phyloP scores from a whole-genome alignment of 352 stramenopile species.

The Pythium phragmitis region DNA sequence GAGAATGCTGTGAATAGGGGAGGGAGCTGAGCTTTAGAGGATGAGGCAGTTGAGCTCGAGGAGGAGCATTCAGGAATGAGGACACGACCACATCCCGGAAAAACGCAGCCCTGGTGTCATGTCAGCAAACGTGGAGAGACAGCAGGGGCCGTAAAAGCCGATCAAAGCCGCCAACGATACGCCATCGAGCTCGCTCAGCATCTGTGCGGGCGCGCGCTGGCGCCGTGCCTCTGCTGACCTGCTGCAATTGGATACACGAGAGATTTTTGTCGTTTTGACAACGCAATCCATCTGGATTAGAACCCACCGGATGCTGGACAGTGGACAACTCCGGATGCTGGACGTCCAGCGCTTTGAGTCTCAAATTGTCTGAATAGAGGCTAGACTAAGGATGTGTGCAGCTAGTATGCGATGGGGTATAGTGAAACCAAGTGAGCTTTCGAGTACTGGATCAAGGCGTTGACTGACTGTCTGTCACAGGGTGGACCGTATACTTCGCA shows the following conservation, averaged over 20 bases:
- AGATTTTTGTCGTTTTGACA: slow-evolving; percentile 4
- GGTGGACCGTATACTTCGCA: slow-evolving; percentile 12
- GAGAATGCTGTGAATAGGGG: slow-evolving; percentile 16
- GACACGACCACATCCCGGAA: background rate
- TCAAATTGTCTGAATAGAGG: background rate
- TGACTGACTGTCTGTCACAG: slow-evolving; percentile 18
- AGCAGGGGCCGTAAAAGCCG: background rate
- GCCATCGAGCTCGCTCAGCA: slow-evolving; percentile 6
- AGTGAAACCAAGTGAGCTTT: background rate
- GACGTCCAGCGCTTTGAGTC: background rate
- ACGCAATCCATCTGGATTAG: slow-evolving; percentile 12
- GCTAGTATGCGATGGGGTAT: background rate
- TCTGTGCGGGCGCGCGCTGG: background rate
- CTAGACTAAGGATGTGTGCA: background rate
- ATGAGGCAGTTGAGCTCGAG: slow-evolving; percentile 13
- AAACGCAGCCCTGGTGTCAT: background rate
- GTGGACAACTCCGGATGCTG: background rate
- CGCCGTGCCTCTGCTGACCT: slow-evolving; percentile 8
- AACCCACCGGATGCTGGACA: slow-evolving; percentile 10
- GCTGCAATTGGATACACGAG: background rate
- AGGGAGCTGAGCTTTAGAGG: background rate
- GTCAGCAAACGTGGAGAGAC: background rate
- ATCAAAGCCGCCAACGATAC: background rate
- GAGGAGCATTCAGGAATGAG: slow-evolving; percentile 22
- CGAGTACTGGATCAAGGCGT: background rate